phyloP scores from a whole-genome alignment of 2,329 filamentous ascomycete species.

The Trichoderma sp. region DNA sequence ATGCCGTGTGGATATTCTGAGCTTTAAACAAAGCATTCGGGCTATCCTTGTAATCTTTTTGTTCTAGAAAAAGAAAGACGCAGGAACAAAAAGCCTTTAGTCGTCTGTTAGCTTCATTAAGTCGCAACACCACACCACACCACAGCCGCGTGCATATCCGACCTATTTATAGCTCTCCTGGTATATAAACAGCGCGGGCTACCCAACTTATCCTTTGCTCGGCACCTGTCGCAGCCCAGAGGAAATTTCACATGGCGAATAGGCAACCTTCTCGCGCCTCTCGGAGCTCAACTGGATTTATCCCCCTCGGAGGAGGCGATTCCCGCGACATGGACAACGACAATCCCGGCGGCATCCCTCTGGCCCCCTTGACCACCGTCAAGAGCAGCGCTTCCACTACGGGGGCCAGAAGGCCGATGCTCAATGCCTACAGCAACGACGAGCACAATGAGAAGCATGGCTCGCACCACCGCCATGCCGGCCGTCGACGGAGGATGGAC shows the following conservation, averaged over 20 bases:
- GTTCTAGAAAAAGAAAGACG: not conserved
- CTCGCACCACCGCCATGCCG: slow-evolving; percentile 43
- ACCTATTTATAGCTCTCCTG: not conserved
- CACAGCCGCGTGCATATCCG: not conserved
- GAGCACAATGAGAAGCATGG: slow-evolving; percentile 47
- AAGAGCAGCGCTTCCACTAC: slow-evolving; percentile 59
- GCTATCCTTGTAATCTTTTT: slow-evolving; percentile 16
- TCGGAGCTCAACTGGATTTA: slow-evolving; percentile 48
- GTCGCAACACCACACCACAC: slow-evolving; percentile 12
- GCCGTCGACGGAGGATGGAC: slow-evolving; percentile 56
- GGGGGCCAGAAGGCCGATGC: slow-evolving; percentile 54
- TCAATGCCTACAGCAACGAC: slow-evolving; percentile 42
- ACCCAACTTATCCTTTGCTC: not conserved
- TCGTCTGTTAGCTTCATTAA: not conserved
- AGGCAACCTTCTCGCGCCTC: slow-evolving; percentile 32
- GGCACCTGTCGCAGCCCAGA: slow-evolving; percentile 13
- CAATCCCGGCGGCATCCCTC: slow-evolving; percentile 36
- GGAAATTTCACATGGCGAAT: slow-evolving; percentile 30
- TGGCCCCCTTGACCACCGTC: slow-evolving; percentile 55
- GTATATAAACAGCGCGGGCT: not conserved
- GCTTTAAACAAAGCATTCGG: slow-evolving; percentile 6
- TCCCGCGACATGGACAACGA: slow-evolving; percentile 46
- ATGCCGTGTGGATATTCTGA: slow-evolving; percentile 12
- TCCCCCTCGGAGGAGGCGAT: slow-evolving; percentile 45
- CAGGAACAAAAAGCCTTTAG: not conserved